Evolutionary conservation across 2,329 filamentous ascomycete genomes (phyloP).

Genomic region (Fusarium dimerum): DNA sequence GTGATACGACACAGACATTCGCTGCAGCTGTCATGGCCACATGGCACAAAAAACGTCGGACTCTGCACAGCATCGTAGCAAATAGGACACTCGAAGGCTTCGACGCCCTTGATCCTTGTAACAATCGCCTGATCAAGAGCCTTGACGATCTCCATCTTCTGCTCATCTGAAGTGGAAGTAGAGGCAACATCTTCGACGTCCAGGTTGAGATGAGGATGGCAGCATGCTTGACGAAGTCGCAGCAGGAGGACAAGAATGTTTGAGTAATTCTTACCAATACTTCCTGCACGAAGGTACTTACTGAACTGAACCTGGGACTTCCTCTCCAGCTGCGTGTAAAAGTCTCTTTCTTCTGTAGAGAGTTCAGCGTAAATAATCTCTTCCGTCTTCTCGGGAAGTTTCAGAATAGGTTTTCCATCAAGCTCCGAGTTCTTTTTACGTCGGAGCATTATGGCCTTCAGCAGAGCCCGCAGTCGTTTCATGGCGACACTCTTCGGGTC

Average conservation of each 20-base stretch:
- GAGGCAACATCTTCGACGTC: slow-evolving; percentile 36
- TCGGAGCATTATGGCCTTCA: slow-evolving; percentile 80
- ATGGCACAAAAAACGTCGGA: slow-evolving; percentile 77
- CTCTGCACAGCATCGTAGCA: slow-evolving; percentile 78
- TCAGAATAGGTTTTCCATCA: slow-evolving; percentile 78
- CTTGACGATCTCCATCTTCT: slow-evolving; percentile 64
- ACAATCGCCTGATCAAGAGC: slow-evolving; percentile 62
- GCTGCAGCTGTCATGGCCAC: slow-evolving; percentile 77
- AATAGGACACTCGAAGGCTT: slow-evolving; percentile 76
- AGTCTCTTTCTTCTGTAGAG: slow-evolving; percentile 70
- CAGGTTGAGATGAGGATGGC: slow-evolving; percentile 34
- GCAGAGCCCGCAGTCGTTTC: slow-evolving; percentile 69
- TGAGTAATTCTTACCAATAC: slow-evolving; percentile 70
- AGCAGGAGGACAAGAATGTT: slow-evolving; percentile 80
- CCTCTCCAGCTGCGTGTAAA: slow-evolving; percentile 73
- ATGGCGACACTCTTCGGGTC: slow-evolving; percentile 65
- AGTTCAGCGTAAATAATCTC: slow-evolving; percentile 75
- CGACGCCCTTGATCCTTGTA: slow-evolving; percentile 58
- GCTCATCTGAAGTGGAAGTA: slow-evolving; percentile 42
- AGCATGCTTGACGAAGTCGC: slow-evolving; percentile 74
- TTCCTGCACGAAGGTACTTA: slow-evolving; percentile 69
- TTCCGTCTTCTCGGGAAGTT: slow-evolving; percentile 73
- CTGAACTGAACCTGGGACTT: slow-evolving; percentile 72
- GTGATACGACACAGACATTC: slow-evolving; percentile 74
- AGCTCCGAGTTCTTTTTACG: slow-evolving; percentile 79